Conservation (phyloP, 164 flowering plant genomes). For the Nelumbo lutea region DNA sequence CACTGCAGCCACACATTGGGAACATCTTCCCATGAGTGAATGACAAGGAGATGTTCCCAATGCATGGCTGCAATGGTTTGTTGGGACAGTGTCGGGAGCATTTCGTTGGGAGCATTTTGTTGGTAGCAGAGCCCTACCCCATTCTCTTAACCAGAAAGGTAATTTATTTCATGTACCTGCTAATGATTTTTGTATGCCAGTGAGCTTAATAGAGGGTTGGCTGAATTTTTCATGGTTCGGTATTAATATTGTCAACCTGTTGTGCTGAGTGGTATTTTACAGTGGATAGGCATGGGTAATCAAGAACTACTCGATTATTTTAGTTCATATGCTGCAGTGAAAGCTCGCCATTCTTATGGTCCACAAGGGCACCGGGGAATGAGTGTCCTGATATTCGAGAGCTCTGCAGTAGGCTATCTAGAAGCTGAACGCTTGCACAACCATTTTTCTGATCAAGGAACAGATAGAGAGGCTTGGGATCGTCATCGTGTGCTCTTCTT, state of each 20-base stretch:
- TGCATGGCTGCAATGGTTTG: no score
- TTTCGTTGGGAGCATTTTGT: no score
- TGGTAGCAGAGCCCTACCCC: no score
- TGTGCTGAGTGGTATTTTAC: conserved; percentile 15
- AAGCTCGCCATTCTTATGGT: conserved; percentile 86
- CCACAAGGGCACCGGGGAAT: conserved; percentile 96
- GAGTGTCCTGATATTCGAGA: conserved; percentile 81
- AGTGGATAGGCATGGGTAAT: conserved; percentile 99
- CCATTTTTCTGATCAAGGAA: conserved; percentile 56
- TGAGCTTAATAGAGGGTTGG: background rate
- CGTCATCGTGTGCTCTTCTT: conserved; percentile 31
- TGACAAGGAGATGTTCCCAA: no score
- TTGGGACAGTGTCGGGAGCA: no score
- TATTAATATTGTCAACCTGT: background rate
- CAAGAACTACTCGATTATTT: conserved; percentile 85
- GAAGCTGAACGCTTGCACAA: conserved; percentile 89
- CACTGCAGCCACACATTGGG: no score
- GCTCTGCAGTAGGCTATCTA: conserved; percentile 60
- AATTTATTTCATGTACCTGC: no score
- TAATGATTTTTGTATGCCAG: background rate
- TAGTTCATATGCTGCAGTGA: conserved; percentile 45
- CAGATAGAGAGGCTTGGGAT: conserved; percentile 73
- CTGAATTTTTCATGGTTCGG: background rate
- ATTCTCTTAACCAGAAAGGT: no score
- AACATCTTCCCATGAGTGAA: no score